Evolutionary conservation across 2,329 filamentous ascomycete genomes (phyloP).

Genomic region (Ciborinia camelliae): DNA sequence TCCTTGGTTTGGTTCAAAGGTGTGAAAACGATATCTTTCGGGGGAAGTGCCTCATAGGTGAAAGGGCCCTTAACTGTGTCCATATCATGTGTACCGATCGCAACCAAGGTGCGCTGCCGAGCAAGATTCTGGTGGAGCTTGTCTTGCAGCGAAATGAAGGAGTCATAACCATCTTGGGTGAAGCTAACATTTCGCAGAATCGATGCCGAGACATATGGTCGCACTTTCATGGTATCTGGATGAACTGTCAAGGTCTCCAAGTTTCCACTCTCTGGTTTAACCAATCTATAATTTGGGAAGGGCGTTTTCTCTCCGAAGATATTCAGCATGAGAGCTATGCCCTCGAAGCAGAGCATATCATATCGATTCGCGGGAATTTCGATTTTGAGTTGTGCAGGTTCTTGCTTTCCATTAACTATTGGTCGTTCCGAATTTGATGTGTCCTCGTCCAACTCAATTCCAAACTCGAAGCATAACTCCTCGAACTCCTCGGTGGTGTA

Average conservation of each 20-base stretch:
- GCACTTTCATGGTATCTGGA: slow-evolving; percentile 70
- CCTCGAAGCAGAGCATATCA: slow-evolving; percentile 96
- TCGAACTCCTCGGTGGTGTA: slow-evolving; percentile 95
- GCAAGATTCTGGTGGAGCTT: slow-evolving; percentile 97
- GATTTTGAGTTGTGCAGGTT: slow-evolving; percentile 92
- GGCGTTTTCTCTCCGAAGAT: slow-evolving; percentile 79
- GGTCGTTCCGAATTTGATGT: slow-evolving; percentile 55
- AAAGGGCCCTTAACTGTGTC: slow-evolving; percentile 93
- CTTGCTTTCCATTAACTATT: slow-evolving; percentile 72
- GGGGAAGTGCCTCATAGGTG: slow-evolving; percentile 88
- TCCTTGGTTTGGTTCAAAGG: slow-evolving; percentile 89
- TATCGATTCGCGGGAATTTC: slow-evolving; percentile 95
- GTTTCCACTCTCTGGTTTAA: slow-evolving; percentile 67
- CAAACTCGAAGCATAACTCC: slow-evolving; percentile 95
- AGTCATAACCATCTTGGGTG: slow-evolving; percentile 86
- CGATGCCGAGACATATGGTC: slow-evolving; percentile 84
- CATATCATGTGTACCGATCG: slow-evolving; percentile 94
- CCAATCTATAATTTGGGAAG: slow-evolving; percentile 76
- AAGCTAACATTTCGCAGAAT: slow-evolving; percentile 90
- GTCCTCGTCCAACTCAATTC: slow-evolving; percentile 95
- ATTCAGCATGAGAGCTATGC: slow-evolving; percentile 91
- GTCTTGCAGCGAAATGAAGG: slow-evolving; percentile 96
- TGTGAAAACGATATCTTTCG: slow-evolving; percentile 86
- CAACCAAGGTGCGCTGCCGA: slow-evolving; percentile 87
- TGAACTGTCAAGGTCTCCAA: slow-evolving; percentile 78